Base-by-base conservation (phyloP, 495 filamentous ascomycete species). In the Penicillium turbatum region DNA sequence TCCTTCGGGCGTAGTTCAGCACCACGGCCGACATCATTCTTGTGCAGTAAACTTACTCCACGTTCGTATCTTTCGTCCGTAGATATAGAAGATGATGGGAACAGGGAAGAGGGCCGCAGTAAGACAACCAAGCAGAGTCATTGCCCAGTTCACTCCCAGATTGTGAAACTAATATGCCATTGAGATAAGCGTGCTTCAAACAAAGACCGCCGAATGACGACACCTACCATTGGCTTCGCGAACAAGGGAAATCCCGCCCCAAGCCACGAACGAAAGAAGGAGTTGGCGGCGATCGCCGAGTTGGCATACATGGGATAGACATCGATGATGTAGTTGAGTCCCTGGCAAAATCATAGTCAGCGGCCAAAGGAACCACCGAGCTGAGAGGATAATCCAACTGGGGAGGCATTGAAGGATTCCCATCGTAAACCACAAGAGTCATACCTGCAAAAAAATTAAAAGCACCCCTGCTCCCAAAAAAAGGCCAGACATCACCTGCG, bases 71-170 rank as follows among this genome's bases (percentile, higher is more conserved):
- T 68, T 74, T 63, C 69, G 72, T 5, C 85, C 86, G 55, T 76
- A 87, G 6, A 77, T 60, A 57, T 72, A 87, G 56, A 89, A 87
- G 9, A 84, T 56, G 45, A 84, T 73, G 7, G 85, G 86, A 7
- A 86, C 78, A 0, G 84, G 85, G 6, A 85, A 70, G 56, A 87
- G 65, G 6, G 73, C 65, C 10, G 74, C 66, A 1, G 78, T 72
- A 27, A 88, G 65, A 39, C 81, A 86, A 0, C 75, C 86, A 40
- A 87, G 70, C 31, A 87, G 65, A 55, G 72, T 79, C 12, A 76
- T 81, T 6, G 81, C 84, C 64, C 83, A 85, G 0, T 64, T 67
- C 8, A 86, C 76, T 0, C 80, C 82, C 2, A 84, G 66, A 24
- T 72, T 78, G 30, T 78, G 68, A 51, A 80, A 84, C 73, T 74